These are phyloP conservation scores for Quercus cerris DNA, from an alignment of 306 rosid genomes.

Conservation along the genomic window DNA sequence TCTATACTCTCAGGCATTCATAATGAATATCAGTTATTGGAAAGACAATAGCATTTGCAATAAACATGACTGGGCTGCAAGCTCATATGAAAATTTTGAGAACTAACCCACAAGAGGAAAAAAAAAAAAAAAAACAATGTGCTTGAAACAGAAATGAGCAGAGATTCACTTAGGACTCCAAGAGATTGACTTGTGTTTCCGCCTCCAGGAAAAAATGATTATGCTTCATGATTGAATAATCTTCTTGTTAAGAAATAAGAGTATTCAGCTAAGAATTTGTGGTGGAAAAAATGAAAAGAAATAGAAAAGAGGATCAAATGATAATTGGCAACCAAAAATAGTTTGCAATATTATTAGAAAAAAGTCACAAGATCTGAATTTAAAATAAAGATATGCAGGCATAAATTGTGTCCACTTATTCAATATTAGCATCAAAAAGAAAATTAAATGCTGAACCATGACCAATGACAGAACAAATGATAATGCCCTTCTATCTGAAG, in stretches of 20 bases:
- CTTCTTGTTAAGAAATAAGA: neutral
- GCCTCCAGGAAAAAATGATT: neutral
- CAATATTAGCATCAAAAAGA: constrained; percentile 2
- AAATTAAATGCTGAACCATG: constrained; percentile 58
- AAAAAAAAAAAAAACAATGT: neutral
- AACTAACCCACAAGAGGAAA: neutral
- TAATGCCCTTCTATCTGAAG: constrained; percentile 91
- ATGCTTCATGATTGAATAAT: neutral
- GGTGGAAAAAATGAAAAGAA: too few relatives aligned
- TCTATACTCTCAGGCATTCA: neutral
- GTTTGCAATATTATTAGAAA: neutral
- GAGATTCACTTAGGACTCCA: neutral
- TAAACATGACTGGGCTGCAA: too few relatives aligned
- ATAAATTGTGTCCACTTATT: neutral
- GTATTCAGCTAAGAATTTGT: neutral
- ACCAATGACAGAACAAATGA: constrained; percentile 89
- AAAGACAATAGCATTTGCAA: too few relatives aligned
- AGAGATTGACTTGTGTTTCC: neutral
- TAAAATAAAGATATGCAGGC: neutral
- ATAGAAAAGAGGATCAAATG: too few relatives aligned
- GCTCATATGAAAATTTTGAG: neutral
- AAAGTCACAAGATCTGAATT: neutral
- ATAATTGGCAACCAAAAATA: neutral
- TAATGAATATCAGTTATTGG: too few relatives aligned
- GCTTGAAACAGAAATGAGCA: neutral